Evolutionary conservation across 1,139 yeast species (phyloP).

Genomic region (Hemisphaericaspora xylofermentans): DNA sequence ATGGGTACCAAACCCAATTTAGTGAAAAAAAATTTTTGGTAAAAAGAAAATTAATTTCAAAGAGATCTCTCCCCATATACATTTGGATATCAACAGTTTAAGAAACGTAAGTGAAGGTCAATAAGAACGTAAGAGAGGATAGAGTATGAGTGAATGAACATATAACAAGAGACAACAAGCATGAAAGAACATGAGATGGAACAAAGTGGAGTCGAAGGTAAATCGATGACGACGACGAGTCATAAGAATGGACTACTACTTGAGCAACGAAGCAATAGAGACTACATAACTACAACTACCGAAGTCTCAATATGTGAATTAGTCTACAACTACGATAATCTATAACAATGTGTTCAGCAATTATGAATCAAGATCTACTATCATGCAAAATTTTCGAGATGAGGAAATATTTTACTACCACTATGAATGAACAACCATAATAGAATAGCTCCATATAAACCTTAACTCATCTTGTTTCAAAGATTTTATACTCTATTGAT

Average conservation of each 20-base stretch:
- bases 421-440: no score
- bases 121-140: not conserved
- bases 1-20: not conserved
- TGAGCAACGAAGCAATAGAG: not conserved
- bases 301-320: no score
- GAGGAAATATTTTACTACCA: not conserved
- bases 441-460: no score
- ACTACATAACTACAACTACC: not conserved
- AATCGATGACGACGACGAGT: no score
- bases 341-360: no score
- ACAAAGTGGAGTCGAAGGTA: no score
- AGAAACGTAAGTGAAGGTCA: conserved; percentile 5
- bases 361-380: not conserved
- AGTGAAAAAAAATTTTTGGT: conserved; percentile 8
- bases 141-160: not conserved
- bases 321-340: no score
- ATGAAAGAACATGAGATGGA: no score
- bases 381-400: conserved; percentile 2
- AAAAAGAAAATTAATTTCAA: conserved; percentile 2
- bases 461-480: no score
- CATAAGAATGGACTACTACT: not conserved
- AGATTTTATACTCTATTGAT: no score
- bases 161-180: no score
- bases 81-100: conserved; percentile 10
- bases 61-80: not conserved